Base-by-base conservation (phyloP, 2,329 filamentous ascomycete genomes). In the Xylaria sp. region DNA sequence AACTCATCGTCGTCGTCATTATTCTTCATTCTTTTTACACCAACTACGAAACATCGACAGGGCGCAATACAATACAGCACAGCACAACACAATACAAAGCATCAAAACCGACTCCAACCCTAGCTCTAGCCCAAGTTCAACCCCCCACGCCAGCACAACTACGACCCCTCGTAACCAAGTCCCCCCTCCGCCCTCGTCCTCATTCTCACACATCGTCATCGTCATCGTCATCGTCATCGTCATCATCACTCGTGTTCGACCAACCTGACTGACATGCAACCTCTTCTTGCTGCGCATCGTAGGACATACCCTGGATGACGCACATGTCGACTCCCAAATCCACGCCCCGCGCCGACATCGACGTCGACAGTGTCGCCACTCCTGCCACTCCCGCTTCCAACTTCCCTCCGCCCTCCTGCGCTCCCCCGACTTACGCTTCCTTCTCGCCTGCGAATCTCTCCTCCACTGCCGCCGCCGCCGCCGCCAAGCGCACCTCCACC, bases 391-490 rank as follows among this genome's bases (percentile, higher is more conserved):
- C 23, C 12, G 71, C 72, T 18, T 51, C 64, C 44, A 71, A 72
- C 60, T 54, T 69, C 53, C 29, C 65, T 21, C 55, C 78, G 66
- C 76, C 80, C 65, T 79, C 78, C 71, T 81, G 81, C 73, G 81
- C 82, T 35, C 86, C 85, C 60, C 91, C 93, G 55, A 98, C 95
- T 54, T 90, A 92, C 78, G 96, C 96, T 72, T 88, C 93, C 76
- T 99, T 99, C 83, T 96, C 95, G 5, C 94, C 96, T 37, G 88
- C 91, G 25, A 93, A 92, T 25, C 87, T 94, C 73, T 91, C 90
- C 63, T 82, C 85, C 60, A 82, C 84, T 66, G 84, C 87, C 35
- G 85, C 88, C n/a, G 87, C 90, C 37, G 86, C 88, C 12, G 87
- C 90, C 44, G 89, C 90, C 50, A 92, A 92, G 77, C 92, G 95